Conservation (phyloP, 495 filamentous ascomycete species). For the Lineolata rhizophorae region DNA sequence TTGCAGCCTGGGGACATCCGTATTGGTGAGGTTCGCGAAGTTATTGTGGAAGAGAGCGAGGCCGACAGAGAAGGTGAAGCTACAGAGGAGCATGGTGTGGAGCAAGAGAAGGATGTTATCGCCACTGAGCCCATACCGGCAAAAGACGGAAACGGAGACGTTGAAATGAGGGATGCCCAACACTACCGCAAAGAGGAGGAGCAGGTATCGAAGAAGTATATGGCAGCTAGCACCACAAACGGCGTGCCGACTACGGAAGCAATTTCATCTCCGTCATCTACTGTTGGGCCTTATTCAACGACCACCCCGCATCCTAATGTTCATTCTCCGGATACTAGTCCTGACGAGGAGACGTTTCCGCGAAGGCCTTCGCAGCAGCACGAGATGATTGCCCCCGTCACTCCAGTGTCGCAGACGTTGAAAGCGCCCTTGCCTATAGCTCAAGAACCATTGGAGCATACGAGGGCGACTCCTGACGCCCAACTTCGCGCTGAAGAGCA, state of each 20-base stretch:
- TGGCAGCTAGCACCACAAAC: conserved; percentile 5
- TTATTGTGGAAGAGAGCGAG: too few species aligned
- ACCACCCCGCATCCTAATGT: conserved; percentile 19
- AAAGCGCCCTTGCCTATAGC: too few species aligned
- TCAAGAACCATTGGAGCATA: too few species aligned
- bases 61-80: too few species aligned
- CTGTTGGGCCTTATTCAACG: conserved; percentile 20
- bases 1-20: too few species aligned
- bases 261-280: conserved; percentile 21
- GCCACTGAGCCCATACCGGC: conserved; percentile 16
- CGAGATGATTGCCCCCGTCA: not conserved
- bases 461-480: conserved; percentile 13
- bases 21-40: too few species aligned
- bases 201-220: conserved; percentile 7
- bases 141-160: conserved; percentile 14
- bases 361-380: conserved; percentile 12
- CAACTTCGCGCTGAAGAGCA: conserved; percentile 19
- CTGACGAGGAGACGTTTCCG: conserved; percentile 26
- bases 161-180: conserved; percentile 10
- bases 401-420: not conserved
- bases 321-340: conserved; percentile 28
- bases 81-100: too few species aligned
- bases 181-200: not conserved
- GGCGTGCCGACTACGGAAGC: conserved; percentile 6
- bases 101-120: too few species aligned